A percentile compares a stretch with the other conserved stretches of the same genome.
phyloP scores from a whole-genome alignment of 805 yeast genomes.

The Metschnikowia shivogae region DNA sequence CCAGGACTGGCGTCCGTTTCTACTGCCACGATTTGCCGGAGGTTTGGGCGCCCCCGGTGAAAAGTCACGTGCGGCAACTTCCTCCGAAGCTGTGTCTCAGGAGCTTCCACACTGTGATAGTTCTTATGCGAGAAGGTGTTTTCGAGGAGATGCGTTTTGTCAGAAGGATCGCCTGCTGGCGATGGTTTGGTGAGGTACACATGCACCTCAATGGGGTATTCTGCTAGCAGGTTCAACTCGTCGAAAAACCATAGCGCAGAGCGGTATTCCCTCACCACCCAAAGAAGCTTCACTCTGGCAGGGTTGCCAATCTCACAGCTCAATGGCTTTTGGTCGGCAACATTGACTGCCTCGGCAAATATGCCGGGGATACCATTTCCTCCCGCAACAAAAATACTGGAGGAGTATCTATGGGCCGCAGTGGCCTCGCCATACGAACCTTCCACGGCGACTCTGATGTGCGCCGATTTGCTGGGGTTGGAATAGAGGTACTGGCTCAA shows the following conservation, averaged over 20 bases:
- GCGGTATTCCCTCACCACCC: constrained; percentile 57
- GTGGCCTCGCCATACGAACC: constrained; percentile 38
- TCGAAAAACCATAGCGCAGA: constrained; percentile 49
- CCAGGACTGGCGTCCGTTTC: constrained; percentile 7
- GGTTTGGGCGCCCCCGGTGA: constrained; percentile 14
- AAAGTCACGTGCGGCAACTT: constrained; percentile 12
- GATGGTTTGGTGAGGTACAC: constrained; percentile 13
- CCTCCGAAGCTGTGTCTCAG: constrained; percentile 4
- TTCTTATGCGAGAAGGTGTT: constrained; percentile 11
- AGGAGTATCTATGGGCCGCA: constrained; percentile 26
- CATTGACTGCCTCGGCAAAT: constrained; percentile 29
- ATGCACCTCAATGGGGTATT: constrained; percentile 25
- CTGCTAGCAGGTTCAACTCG: constrained; percentile 33
- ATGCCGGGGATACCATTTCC: constrained; percentile 43
- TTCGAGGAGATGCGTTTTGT: constrained; percentile 9
- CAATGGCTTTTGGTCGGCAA: background rate
- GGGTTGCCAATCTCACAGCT: background rate
- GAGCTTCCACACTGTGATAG: constrained; percentile 4
- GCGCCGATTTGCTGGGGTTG: constrained; percentile 14
- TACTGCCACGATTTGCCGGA: constrained; percentile 7
- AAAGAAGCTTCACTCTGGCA: constrained; percentile 43
- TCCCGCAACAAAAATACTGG: constrained; percentile 35
- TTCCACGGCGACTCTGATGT: constrained; percentile 33
- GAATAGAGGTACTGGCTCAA: constrained; percentile 19
- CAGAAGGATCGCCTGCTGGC: background rate